Percentiles rank a stretch among this genome's conserved stretches.
These are phyloP conservation scores for Diplogelasinospora grovesii DNA, from an alignment of 495 filamentous ascomycete species.

Conservation along the genomic window DNA sequence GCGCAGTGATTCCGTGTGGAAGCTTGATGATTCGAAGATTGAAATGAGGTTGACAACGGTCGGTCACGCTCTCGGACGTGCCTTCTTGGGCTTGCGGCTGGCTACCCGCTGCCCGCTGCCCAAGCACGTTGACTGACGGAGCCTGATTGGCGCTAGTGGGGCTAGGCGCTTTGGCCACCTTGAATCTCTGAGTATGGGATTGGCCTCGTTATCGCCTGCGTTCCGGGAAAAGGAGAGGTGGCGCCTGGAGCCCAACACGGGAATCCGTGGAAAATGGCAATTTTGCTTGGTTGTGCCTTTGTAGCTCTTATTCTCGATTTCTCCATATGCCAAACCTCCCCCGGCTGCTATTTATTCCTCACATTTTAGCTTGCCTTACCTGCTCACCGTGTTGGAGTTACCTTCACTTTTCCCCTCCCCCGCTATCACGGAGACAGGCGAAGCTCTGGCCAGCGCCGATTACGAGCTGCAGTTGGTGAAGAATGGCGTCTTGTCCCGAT, in stretches of 20 bases:
- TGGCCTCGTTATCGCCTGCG: constrained; percentile 7
- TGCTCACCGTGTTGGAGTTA: no score
- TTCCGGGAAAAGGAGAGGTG: background rate
- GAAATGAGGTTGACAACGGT: constrained; percentile 13
- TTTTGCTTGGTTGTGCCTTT: no score
- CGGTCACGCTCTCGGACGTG: constrained; percentile 3
- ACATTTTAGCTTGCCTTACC: no score
- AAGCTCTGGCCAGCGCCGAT: no score
- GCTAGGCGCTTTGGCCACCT: constrained; percentile 9
- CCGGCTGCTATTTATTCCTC: no score
- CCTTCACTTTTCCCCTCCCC: no score
- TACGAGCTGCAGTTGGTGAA: no score
- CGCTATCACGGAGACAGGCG: no score
- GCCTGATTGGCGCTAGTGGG: constrained; percentile 1
- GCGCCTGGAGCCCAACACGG: constrained; percentile 1
- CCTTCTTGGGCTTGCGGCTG: constrained; percentile 3
- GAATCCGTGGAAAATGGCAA: no score
- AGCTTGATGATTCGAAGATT: constrained; percentile 8
- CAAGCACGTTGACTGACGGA: constrained; percentile 8
- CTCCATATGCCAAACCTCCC: no score
- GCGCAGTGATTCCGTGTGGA: constrained; percentile 6
- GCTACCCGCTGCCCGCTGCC: constrained; percentile 2
- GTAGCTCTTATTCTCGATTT: no score
- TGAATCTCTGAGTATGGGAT: constrained; percentile 1
- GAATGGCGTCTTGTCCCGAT: no score